These are phyloP conservation scores for Talaromyces proteolyticus DNA, from an alignment of 495 filamentous ascomycete species.

Conservation along the genomic window DNA sequence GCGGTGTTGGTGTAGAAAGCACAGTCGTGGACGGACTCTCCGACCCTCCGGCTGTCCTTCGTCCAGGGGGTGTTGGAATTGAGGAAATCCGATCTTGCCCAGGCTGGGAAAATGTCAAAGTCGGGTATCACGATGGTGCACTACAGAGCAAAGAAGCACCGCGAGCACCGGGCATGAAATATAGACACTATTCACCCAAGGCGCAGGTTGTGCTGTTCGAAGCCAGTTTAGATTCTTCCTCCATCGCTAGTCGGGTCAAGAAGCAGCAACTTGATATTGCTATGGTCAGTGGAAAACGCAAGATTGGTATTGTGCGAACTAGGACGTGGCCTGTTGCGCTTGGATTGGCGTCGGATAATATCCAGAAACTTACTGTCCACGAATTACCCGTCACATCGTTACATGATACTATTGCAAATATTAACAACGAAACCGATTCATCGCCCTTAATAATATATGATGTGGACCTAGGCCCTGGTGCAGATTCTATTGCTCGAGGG, in stretches of 20 bases:
- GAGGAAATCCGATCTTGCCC: slow-evolving; percentile 67
- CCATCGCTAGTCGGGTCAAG: slow-evolving; percentile 24
- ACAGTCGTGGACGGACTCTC: slow-evolving; percentile 92
- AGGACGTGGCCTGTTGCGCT: slow-evolving; percentile 34
- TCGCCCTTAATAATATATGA: slow-evolving; percentile 34
- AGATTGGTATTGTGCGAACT: slow-evolving; percentile 43
- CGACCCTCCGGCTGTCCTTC: slow-evolving; percentile 70
- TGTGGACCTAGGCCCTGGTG: slow-evolving; percentile 59
- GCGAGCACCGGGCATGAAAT: slow-evolving; percentile 96
- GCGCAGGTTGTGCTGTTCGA: slow-evolving; percentile 85
- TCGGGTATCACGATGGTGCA: slow-evolving; percentile 66
- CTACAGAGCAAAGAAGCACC: slow-evolving; percentile 48
- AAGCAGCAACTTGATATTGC: slow-evolving; percentile 27
- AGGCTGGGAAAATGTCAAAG: slow-evolving; percentile 73
- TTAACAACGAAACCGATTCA: neutral
- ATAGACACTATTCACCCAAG: slow-evolving; percentile 92
- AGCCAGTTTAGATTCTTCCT: slow-evolving; percentile 25
- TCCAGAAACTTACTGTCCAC: neutral
- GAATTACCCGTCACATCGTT: neutral
- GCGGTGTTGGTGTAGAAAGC: slow-evolving; percentile 86
- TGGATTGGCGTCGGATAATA: slow-evolving; percentile 13
- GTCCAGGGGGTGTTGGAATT: slow-evolving; percentile 87
- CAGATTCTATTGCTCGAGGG: slow-evolving; percentile 70
- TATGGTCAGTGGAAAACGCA: slow-evolving; percentile 26
- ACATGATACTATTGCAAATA: slow-evolving; percentile 1